A percentile compares a stretch with the other conserved stretches of the same genome.
Evolutionary conservation across 306 rosid species (phyloP).

Genomic region (Glycine tomentella): DNA sequence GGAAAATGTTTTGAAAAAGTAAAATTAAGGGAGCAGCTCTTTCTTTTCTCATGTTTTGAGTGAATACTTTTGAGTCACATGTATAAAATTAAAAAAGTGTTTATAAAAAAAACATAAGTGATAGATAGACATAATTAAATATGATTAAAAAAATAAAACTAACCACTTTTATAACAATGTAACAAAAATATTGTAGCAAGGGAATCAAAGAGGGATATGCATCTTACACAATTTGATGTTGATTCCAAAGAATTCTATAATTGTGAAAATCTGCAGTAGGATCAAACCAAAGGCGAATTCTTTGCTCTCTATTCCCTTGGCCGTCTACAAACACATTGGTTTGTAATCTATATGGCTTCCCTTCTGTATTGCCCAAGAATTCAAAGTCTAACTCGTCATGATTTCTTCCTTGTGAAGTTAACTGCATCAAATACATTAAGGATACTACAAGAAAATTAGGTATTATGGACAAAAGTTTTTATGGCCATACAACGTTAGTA

Average conservation of each 20-base stretch:
- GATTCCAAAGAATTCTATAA: conserved; percentile 65
- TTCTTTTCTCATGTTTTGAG: background rate
- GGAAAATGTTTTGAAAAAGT: background rate
- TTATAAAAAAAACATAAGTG: no score
- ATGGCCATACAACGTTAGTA: background rate
- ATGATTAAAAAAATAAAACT: background rate
- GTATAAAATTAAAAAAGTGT: no score
- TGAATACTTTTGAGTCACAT: no score
- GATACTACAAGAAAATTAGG: background rate
- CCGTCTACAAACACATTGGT: conserved; percentile 69
- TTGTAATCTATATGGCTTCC: conserved; percentile 56
- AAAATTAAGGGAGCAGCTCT: background rate
- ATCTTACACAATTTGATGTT: conserved; percentile 69
- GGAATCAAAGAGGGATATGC: background rate
- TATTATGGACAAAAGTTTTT: background rate
- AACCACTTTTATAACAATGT: background rate
- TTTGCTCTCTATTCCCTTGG: conserved; percentile 62
- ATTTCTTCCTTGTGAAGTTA: conserved; percentile 47
- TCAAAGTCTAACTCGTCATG: conserved; percentile 75
- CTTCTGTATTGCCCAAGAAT: conserved; percentile 66
- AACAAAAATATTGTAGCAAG: background rate
- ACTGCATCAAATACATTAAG: conserved; percentile 39
- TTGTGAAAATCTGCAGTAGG: conserved; percentile 58
- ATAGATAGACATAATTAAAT: background rate
- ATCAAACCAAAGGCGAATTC: conserved; percentile 66